Base-by-base conservation (phyloP, 1,284 basidiomycete species). In the Irpex sp. region DNA sequence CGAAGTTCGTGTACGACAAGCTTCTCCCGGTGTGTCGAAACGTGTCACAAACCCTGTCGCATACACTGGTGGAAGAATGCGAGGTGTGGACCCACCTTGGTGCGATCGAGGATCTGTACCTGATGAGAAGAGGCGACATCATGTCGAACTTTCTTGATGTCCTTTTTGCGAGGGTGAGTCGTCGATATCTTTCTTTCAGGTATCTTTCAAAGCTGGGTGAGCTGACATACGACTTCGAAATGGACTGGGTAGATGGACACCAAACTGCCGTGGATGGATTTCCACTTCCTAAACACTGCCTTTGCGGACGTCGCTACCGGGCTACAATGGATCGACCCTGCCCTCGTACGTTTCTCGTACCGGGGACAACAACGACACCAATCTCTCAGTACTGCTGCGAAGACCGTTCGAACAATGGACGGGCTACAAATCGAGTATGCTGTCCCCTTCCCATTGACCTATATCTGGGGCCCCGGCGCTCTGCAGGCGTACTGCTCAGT, bases 231-330 rank as follows among this genome's bases (percentile, higher is more conserved):
- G 19, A 57, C 7, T 31, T 49, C 37, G 36, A 60, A 13, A 54
- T 35, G 6, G 13, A 13, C 36, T 31, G 8, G 37, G 62, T 7
- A 94, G 92, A 92, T 93, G 82, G 88, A 92, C 65, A 76, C 76
- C 6, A 77, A 81, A 51, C 86, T 89, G 68, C 73, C 79, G 15
- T 95, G 93, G 94, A 81, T 78, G 43, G 93, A 95, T 72, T 93
- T 92, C 71, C 93, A 95, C 74, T 89, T 90, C 69, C 76, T 95
- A 51, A 94, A 94, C 67, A 87, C 85, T 39, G 85, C 88, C 5
- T 89, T 95, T 67, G 80, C 81, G 13, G 90, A 94, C 11, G 79
- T 89, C 39, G 82, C 86, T 65, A 76, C 82, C 9, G 69, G 73
- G 1, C 74, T 78, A 15, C 75, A 77, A 61, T 90, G 87, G 86